Conservation (phyloP, 345 rosid genomes). For the Boechera retrofracta region DNA sequence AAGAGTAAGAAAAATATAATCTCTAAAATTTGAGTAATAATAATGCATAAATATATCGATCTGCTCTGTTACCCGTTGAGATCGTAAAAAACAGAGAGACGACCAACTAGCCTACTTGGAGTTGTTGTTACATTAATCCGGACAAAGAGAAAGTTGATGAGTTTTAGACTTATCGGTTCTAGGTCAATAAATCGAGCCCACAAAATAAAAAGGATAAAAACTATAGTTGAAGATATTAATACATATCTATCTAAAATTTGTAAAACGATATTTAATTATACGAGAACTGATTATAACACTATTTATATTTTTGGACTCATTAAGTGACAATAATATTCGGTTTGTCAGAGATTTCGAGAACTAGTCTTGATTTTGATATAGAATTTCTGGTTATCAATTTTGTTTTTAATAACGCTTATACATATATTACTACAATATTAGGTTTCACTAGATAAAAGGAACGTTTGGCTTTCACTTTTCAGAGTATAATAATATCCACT, state of each 20-base stretch:
- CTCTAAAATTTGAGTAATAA: background rate
- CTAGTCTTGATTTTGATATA: background rate
- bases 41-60: background rate
- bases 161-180: slow-evolving; percentile 37
- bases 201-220: background rate
- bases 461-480: background rate
- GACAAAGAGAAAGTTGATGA: slow-evolving; percentile 35
- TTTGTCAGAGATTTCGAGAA: no score
- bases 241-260: background rate
- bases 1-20: background rate
- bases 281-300: background rate
- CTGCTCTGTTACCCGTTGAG: background rate
- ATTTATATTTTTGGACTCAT: background rate
- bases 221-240: background rate
- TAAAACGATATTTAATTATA: no score
- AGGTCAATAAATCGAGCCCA: slow-evolving; percentile 34
- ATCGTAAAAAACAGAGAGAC: slow-evolving; percentile 9
- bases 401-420: no score
- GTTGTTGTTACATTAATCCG: slow-evolving; percentile 35
- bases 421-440: no score
- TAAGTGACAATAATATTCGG: background rate
- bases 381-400: no score
- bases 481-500: slow-evolving; percentile 11
- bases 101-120: slow-evolving; percentile 34
- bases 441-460: background rate